These are phyloP conservation scores for Naganishia liquefaciens DNA, from an alignment of 1,284 basidiomycete genomes.

Conservation along the genomic window DNA sequence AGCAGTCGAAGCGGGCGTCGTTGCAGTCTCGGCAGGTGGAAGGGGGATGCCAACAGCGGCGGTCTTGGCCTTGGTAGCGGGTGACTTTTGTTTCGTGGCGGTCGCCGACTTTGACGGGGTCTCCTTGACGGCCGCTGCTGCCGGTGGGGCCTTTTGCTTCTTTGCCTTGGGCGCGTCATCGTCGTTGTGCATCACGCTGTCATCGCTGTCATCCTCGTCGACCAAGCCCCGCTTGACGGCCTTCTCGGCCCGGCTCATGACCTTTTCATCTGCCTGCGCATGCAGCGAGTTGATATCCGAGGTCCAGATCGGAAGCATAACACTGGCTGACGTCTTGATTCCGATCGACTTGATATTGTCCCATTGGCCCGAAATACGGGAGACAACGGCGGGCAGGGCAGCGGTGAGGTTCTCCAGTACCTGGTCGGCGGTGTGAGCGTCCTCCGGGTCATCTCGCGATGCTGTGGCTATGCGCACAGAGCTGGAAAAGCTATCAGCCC, in stretches of 20 bases:
- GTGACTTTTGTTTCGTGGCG: constrained; percentile 35
- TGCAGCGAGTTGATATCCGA: constrained; percentile 66
- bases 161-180: constrained; percentile 44
- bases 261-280: constrained; percentile 40
- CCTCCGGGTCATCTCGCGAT: constrained; percentile 25
- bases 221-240: constrained; percentile 33
- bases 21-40: constrained; percentile 24
- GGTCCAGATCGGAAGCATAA: constrained; percentile 87
- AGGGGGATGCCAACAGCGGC: constrained; percentile 22
- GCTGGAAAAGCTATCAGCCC: too few species aligned
- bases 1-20: constrained; percentile 21
- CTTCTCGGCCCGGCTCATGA: constrained; percentile 38
- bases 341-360: constrained; percentile 86
- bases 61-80: constrained; percentile 22
- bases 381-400: constrained; percentile 74
- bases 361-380: constrained; percentile 65
- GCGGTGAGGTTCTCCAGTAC: constrained; percentile 75
- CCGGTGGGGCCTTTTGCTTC: constrained; percentile 33
- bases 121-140: constrained; percentile 30
- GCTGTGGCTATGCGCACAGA: constrained; percentile 81
- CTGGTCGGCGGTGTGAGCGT: constrained; percentile 66
- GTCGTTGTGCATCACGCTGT: constrained; percentile 32
- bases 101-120: constrained; percentile 27
- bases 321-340: constrained; percentile 84
- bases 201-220: constrained; percentile 37